phyloP scores from a whole-genome alignment of 192 early-diverging fungal species.

The Gonapodya prolifera region DNA sequence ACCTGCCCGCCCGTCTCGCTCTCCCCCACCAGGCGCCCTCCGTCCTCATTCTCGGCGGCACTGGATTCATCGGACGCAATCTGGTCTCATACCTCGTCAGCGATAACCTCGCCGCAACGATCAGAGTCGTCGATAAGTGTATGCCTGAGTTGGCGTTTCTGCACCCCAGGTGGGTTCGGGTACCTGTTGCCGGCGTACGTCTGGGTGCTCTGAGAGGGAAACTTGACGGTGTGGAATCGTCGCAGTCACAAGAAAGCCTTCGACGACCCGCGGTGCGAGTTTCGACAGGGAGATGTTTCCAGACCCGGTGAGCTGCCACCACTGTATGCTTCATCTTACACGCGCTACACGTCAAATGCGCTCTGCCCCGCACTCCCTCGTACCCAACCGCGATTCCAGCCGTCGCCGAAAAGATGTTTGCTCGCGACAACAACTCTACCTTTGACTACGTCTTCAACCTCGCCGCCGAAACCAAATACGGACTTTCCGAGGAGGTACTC shows the following conservation, averaged over 20 bases:
- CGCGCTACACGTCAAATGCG: constrained; percentile 6
- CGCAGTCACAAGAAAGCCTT: constrained; percentile 55
- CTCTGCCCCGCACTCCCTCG: constrained; percentile 8
- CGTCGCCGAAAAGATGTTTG: constrained; percentile 59
- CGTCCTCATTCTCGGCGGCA: constrained; percentile 68
- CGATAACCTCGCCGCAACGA: constrained; percentile 41
- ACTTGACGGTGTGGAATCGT: too few species aligned
- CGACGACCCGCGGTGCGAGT: constrained; percentile 53
- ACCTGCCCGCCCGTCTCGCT: not conserved
- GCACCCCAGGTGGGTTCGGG: too few species aligned
- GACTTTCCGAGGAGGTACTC: constrained; percentile 61
- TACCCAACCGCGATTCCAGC: constrained; percentile 25
- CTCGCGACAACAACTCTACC: constrained; percentile 41
- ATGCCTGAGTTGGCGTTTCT: too few species aligned
- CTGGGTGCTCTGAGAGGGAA: too few species aligned
- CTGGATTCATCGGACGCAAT: constrained; percentile 76
- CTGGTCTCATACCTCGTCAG: constrained; percentile 56
- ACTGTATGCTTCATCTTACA: constrained; percentile 6
- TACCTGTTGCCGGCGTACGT: constrained; percentile 2
- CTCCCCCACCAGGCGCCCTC: constrained; percentile 20
- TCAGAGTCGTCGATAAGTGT: constrained; percentile 70
- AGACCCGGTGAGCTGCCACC: constrained; percentile 41
- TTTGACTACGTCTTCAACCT: constrained; percentile 94
- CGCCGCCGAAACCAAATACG: constrained; percentile 91
- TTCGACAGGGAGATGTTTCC: constrained; percentile 63